Evolutionary conservation across 2,329 filamentous ascomycete species (phyloP).

Genomic region (Paracoccidioides lutzii): DNA sequence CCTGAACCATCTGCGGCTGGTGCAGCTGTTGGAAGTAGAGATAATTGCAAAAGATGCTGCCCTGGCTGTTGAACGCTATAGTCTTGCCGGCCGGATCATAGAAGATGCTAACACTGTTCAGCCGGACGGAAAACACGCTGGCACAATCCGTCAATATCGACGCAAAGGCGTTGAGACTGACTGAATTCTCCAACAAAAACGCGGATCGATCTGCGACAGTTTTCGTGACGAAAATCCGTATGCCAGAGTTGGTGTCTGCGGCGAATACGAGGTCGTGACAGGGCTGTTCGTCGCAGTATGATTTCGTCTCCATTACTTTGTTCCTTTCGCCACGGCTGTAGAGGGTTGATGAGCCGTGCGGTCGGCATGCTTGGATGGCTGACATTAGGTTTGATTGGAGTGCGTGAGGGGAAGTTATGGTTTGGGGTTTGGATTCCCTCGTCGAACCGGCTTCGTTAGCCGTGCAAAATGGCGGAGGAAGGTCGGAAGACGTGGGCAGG

Average conservation of each 20-base stretch:
- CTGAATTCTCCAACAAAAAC: constrained; percentile 51
- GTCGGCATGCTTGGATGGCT: constrained; percentile 64
- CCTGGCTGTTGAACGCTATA: constrained; percentile 82
- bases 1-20: constrained; percentile 34
- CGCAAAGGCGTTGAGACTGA: constrained; percentile 56
- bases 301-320: constrained; percentile 65
- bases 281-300: constrained; percentile 71
- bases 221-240: constrained; percentile 60
- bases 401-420: constrained; percentile 27
- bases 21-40: constrained; percentile 77
- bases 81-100: constrained; percentile 66
- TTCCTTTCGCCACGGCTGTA: constrained; percentile 60
- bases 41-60: constrained; percentile 88
- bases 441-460: constrained; percentile 18
- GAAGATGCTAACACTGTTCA: constrained; percentile 67
- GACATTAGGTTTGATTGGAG: constrained; percentile 47
- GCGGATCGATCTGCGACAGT: constrained; percentile 37
- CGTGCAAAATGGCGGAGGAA: constrained; percentile 31
- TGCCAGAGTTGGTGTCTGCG: constrained; percentile 56
- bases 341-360: constrained; percentile 60
- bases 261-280: constrained; percentile 60
- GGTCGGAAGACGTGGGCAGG: constrained; percentile 4
- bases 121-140: constrained; percentile 57
- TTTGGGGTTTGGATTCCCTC: constrained; percentile 20
- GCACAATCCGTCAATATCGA: constrained; percentile 55